Percentiles rank a stretch among this genome's conserved stretches.
Conservation (phyloP, 139 green algal genomes). For the Micromonas pusilla region DNA sequence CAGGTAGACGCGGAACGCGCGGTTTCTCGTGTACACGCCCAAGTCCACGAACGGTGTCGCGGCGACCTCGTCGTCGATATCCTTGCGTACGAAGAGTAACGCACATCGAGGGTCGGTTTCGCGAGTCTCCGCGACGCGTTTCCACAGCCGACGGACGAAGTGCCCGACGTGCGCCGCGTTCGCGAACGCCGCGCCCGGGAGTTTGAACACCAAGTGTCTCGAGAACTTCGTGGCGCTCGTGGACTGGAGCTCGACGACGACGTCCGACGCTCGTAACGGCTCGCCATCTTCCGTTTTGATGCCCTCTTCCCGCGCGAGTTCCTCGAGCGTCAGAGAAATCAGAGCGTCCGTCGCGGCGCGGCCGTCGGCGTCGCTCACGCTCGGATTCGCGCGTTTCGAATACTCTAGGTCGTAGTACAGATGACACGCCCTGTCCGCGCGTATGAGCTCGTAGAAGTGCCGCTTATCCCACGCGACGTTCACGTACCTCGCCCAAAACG, state of each 20-base stretch:
- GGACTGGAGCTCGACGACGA: conserved; percentile 33
- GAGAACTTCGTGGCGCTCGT: conserved; percentile 32
- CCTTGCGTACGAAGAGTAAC: conserved; percentile 3
- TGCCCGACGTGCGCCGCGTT: conserved; percentile 18
- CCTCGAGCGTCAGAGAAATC: not conserved
- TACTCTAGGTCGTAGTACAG: conserved; percentile 29
- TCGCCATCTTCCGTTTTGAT: not conserved
- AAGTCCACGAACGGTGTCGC: conserved; percentile 27
- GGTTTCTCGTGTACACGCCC: conserved; percentile 39
- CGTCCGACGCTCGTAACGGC: not conserved
- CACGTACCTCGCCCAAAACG: conserved; percentile 9
- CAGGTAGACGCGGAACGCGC: conserved; percentile 31
- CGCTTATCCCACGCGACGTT: not conserved
- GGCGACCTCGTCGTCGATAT: not conserved
- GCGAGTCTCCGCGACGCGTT: not conserved
- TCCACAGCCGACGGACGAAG: conserved; percentile 22
- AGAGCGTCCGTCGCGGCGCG: not conserved
- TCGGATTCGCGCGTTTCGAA: not conserved
- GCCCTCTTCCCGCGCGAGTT: not conserved
- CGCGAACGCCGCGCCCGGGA: conserved; percentile 16
- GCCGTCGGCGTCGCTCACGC: conserved; percentile 20
- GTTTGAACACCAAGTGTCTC: conserved; percentile 30
- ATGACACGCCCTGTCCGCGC: conserved; percentile 7
- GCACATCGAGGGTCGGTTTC: conserved; percentile 1
- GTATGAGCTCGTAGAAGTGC: conserved; percentile 25